Conservation (phyloP, 768 basidiomycete species). For the Ramaria sp. region DNA sequence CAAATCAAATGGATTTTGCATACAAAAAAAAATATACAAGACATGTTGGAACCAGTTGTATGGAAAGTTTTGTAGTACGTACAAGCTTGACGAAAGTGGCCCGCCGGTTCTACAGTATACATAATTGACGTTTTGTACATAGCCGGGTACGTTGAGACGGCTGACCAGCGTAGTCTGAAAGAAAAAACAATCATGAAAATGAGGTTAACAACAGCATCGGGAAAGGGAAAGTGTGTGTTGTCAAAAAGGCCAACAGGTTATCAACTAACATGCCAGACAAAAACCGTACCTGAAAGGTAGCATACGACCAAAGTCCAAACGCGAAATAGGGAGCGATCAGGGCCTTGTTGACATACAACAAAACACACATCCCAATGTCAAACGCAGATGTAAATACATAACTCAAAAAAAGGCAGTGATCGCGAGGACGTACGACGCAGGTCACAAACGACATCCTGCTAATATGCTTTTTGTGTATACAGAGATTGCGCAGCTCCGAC, state of each 20-base stretch:
- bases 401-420: too few species aligned
- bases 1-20: too few species aligned
- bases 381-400: too few species aligned
- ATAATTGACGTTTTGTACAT: not conserved
- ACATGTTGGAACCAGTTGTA: too few species aligned
- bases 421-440: not conserved
- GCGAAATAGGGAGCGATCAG: not conserved
- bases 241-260: too few species aligned
- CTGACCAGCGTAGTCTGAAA: not conserved
- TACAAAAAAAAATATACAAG: too few species aligned
- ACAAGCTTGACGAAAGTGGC: too few species aligned
- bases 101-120: not conserved
- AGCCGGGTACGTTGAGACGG: not conserved
- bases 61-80: too few species aligned
- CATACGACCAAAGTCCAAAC: not conserved
- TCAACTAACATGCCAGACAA: not conserved
- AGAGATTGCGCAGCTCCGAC: not conserved
- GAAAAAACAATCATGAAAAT: not conserved
- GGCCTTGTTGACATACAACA: not conserved
- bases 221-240: too few species aligned
- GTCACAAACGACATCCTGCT: not conserved
- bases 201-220: too few species aligned
- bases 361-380: too few species aligned
- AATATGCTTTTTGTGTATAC: not conserved
- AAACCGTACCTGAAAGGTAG: not conserved